Conservation (phyloP, 225 moss, liverwort and hornwort species). For the Pleurozium schreberi region DNA sequence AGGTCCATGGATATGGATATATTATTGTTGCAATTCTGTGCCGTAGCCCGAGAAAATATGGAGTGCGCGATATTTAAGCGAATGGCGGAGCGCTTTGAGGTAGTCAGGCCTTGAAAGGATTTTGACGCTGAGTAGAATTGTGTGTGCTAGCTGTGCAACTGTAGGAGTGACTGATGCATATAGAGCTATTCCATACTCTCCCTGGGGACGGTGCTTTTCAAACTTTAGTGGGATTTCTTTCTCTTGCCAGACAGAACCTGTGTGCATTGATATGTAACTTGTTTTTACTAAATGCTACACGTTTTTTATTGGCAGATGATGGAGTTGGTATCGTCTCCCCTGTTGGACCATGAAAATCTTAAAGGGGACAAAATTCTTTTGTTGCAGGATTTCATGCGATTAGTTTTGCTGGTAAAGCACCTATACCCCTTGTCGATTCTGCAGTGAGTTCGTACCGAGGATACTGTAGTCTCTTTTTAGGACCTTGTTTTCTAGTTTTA, state of each 20-base stretch:
- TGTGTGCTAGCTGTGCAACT: background rate
- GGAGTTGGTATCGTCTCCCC: slow-evolving; percentile 25
- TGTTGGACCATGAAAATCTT: slow-evolving; percentile 12
- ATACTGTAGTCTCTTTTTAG: background rate
- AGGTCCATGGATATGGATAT: slow-evolving; percentile 99
- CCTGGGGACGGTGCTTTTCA: background rate
- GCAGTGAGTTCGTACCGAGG: background rate
- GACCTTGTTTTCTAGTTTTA: background rate
- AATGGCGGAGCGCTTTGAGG: slow-evolving; percentile 56
- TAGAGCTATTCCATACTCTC: background rate
- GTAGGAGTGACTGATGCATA: background rate
- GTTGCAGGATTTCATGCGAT: slow-evolving; percentile 75
- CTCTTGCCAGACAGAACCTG: background rate
- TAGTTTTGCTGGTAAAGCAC: slow-evolving; percentile 65
- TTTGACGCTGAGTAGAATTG: background rate
- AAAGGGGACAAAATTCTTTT: slow-evolving; percentile 39
- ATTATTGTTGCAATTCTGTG: slow-evolving; percentile 81
- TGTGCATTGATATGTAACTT: background rate
- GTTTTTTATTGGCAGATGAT: slow-evolving; percentile 14
- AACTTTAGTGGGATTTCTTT: background rate
- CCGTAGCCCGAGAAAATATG: slow-evolving; percentile 68
- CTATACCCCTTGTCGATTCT: background rate
- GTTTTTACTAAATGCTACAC: background rate
- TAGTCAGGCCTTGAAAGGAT: background rate
- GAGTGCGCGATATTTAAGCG: slow-evolving; percentile 36